Conservation (phyloP, 2,329 filamentous ascomycete species). For the Aureobasidium sp. region DNA sequence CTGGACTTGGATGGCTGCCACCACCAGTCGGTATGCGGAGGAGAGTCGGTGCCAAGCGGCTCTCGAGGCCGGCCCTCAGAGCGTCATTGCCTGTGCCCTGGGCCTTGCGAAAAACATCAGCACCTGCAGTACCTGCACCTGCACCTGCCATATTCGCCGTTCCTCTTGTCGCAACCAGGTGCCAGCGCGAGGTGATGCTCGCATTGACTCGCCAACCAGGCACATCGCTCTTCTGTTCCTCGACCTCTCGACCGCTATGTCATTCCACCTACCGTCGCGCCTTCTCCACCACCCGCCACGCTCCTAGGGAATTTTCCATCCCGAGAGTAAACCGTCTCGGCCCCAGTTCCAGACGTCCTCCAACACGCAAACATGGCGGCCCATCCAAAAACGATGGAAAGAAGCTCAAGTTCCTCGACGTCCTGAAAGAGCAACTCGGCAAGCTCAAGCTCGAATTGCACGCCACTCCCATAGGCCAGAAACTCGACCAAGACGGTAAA, state of each 20-base stretch:
- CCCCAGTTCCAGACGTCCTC: background rate
- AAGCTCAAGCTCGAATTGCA: constrained; percentile 24
- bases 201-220: constrained; percentile 17
- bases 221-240: constrained; percentile 35
- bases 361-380: background rate
- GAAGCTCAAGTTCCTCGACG: constrained; percentile 9
- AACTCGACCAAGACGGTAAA: constrained; percentile 21
- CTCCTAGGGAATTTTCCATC: background rate
- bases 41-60: background rate
- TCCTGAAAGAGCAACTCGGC: constrained; percentile 20
- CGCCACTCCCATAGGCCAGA: constrained; percentile 25
- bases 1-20: background rate
- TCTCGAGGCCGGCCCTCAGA: background rate
- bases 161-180: background rate
- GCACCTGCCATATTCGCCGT: background rate
- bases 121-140: too few relatives aligned
- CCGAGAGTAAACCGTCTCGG: background rate
- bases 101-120: too few relatives aligned
- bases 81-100: background rate
- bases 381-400: background rate
- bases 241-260: constrained; percentile 24
- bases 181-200: constrained; percentile 14
- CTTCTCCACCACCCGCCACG: background rate
- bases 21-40: background rate
- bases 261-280: constrained; percentile 17